Percentiles rank a stretch among this genome's conserved stretches.
Conservation (phyloP, 176 grass and related monocot species). For the Saccharum officinarum region DNA sequence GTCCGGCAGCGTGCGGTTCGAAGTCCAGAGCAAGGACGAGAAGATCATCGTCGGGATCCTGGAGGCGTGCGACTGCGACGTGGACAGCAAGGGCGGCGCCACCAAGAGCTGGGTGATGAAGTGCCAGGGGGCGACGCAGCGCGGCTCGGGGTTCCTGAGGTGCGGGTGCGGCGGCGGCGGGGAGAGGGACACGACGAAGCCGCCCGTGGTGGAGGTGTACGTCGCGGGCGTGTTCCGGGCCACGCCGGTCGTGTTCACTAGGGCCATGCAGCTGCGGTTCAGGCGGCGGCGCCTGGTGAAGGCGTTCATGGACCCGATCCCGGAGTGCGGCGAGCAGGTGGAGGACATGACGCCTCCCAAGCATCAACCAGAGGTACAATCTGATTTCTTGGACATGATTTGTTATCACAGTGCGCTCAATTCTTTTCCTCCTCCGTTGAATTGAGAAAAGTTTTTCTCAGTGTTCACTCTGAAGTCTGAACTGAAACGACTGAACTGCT, state of each 20-base stretch:
- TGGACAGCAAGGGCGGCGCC: neutral
- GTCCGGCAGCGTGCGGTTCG: conserved; percentile 68
- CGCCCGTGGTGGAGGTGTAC: conserved; percentile 64
- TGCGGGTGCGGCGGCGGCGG: neutral
- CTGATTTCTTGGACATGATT: neutral
- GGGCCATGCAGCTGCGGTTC: conserved; percentile 55
- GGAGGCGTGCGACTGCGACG: conserved; percentile 48
- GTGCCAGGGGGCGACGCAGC: conserved; percentile 43
- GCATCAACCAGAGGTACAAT: conserved; percentile 16
- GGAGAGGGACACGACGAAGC: neutral
- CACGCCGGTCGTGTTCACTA: conserved; percentile 64
- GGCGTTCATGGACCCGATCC: conserved; percentile 60
- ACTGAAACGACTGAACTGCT: neutral
- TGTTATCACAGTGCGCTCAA: neutral
- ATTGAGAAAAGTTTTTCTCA: neutral
- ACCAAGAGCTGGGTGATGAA: conserved; percentile 57
- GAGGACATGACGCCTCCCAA: conserved; percentile 19
- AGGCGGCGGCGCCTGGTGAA: conserved; percentile 25
- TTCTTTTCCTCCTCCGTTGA: neutral
- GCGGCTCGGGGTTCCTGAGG: conserved; percentile 33
- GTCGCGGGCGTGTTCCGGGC: conserved; percentile 62
- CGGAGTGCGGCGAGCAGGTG: conserved; percentile 46
- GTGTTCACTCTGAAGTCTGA: neutral
- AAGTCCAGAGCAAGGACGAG: conserved; percentile 52
- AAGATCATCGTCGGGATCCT: conserved; percentile 59